Evolutionary conservation across 73 alveolate genomes (phyloP).

Genomic region (Symbiodinium natans): DNA sequence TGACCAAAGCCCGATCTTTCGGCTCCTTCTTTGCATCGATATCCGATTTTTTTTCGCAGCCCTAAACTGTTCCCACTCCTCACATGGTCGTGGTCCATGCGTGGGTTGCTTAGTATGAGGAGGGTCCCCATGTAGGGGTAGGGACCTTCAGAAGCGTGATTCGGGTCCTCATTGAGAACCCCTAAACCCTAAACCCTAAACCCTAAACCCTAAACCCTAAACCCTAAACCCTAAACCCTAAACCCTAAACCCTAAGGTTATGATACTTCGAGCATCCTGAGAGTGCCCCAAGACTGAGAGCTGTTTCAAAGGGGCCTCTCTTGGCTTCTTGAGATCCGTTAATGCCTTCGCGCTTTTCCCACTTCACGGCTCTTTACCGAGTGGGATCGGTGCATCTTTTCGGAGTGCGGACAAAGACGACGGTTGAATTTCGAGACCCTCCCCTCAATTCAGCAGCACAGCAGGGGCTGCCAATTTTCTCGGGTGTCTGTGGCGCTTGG

Average conservation of each 20-base stretch:
- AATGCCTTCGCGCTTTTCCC: not conserved
- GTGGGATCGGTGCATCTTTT: no score
- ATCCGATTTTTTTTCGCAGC: not conserved
- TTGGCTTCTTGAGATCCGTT: not conserved
- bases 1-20: constrained; percentile 7
- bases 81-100: no score
- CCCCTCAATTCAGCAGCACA: constrained; percentile 6
- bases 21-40: not conserved
- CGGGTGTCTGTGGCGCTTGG: not conserved
- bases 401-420: no score
- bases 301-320: not conserved
- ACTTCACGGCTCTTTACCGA: no score
- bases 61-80: no score
- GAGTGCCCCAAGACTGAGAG: not conserved
- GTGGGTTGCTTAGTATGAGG: no score
- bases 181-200: no score
- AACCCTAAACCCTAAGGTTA: not conserved
- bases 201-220: no score
- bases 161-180: no score
- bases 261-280: not conserved
- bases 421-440: no score
- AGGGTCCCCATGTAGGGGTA: no score
- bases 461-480: constrained; percentile 13
- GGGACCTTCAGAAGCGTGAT: no score
- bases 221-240: not conserved